Evolutionary conservation across 148 eudicot genomes (phyloP), one percentile per base, ranked within the genome.

Genomic region (Silene conica): DNA sequence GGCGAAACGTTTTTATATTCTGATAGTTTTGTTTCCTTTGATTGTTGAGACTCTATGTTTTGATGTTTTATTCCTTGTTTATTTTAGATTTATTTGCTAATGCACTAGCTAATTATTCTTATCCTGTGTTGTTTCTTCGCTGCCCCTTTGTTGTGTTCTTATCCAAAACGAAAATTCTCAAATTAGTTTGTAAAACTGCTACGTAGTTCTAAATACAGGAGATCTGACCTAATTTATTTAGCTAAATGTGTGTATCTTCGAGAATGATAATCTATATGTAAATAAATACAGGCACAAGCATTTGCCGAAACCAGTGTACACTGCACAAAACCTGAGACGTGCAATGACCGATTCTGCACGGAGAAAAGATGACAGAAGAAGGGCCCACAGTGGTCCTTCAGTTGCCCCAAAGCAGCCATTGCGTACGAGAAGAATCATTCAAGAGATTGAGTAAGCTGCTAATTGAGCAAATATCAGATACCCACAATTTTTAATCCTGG

Each of bases 301-400:
- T 84, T 83, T 95, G 76, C 97, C 98, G 13, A 85, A 73, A 74
- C 80, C 96, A 67, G 82, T 95, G 79, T 92, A 71, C 83, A 90
- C 85, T 78, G 96, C 96, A 11, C 34, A 70, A 15, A 46, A 74
- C 16, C 78, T 83, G 46, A 83, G 88, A 74, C 96, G 97, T 55
- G 67, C 66, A 0, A 92, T 88, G 87, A 72, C 61, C 0, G 92
- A 88, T 10, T 78, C 90, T 0, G 87, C 80, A 78, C 86, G 89
- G 72, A 89, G 78, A 88, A 94, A 82, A 77, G 93, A 89, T 7
- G 89, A 87, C 26, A 92, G 89, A 79, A 85, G 89, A 77, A 79
- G 87, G 76, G 97, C 96, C 46, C 98, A 95, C 77, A 90, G 98
- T 75, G 92, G 88, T 52, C 90, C 93, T 2, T 86, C 87, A 65